Conservation (phyloP, 2,329 filamentous ascomycete species). For the Penicillium brasilianum region DNA sequence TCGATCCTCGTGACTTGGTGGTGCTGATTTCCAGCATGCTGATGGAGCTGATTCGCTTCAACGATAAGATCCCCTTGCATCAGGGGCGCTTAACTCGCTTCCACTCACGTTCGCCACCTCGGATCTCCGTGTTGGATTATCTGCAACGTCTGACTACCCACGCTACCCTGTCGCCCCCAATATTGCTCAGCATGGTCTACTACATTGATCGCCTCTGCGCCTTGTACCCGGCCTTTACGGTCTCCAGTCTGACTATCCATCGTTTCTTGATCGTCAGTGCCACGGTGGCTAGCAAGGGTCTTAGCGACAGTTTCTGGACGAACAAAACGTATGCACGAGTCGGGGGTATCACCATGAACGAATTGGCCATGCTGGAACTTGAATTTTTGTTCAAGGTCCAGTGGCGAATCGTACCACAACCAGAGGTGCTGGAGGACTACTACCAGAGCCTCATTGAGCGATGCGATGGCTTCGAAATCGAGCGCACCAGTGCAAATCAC, state of each 20-base stretch:
- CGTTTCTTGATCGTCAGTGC: constrained; percentile 95
- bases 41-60: constrained; percentile 89
- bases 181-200: constrained; percentile 98
- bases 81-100: constrained; percentile 90
- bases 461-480: constrained; percentile 63
- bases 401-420: constrained; percentile 96
- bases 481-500: constrained; percentile 32
- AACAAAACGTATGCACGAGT: constrained; percentile 95
- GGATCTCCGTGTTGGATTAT: constrained; percentile 93
- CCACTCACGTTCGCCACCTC: constrained; percentile 86
- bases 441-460: constrained; percentile 82
- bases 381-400: constrained; percentile 92
- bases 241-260: constrained; percentile 94
- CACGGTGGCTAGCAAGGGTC: constrained; percentile 92
- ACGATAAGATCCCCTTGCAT: constrained; percentile 83
- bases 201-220: constrained; percentile 96
- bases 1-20: constrained; percentile 83
- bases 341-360: constrained; percentile 86
- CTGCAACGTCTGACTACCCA: constrained; percentile 90
- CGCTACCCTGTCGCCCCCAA: constrained; percentile 87
- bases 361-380: constrained; percentile 87
- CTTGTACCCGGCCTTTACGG: constrained; percentile 91
- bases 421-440: constrained; percentile 91
- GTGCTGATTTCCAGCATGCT: constrained; percentile 93
- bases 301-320: constrained; percentile 98